Evolutionary conservation across 345 rosid species (phyloP).

Genomic region (Euclidium syriacum): DNA sequence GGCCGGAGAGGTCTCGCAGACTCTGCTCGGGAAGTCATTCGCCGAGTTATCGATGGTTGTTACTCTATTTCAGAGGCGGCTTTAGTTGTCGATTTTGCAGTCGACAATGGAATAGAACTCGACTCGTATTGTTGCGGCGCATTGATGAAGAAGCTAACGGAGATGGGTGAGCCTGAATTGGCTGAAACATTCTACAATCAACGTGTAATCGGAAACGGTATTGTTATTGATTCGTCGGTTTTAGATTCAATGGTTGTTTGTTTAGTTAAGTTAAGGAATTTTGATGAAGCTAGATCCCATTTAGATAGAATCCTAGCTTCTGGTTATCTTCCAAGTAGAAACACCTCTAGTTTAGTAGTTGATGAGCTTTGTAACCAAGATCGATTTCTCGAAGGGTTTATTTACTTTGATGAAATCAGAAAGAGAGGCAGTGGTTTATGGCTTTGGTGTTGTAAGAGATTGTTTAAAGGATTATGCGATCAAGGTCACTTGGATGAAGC

Average conservation of each 20-base stretch:
- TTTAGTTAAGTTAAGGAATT: conserved; percentile 43
- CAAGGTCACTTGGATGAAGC: conserved; percentile 51
- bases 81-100: conserved; percentile 36
- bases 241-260: conserved; percentile 49
- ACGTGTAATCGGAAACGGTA: conserved; percentile 35
- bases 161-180: conserved; percentile 35
- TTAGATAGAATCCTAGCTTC: conserved; percentile 41
- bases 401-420: conserved; percentile 31
- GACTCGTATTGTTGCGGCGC: conserved; percentile 28
- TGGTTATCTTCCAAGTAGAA: conserved; percentile 31
- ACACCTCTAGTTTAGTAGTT: conserved; percentile 38
- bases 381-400: conserved; percentile 46
- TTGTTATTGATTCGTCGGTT: conserved; percentile 37
- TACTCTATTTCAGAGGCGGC: conserved; percentile 37
- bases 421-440: conserved; percentile 33
- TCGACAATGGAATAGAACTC: conserved; percentile 39
- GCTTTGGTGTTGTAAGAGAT: conserved; percentile 37
- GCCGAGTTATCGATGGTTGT: conserved; percentile 33
- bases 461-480: conserved; percentile 46
- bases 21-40: conserved; percentile 41
- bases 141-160: conserved; percentile 41
- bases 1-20: conserved; percentile 36
- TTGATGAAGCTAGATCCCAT: conserved; percentile 45
- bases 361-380: conserved; percentile 36
- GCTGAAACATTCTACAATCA: conserved; percentile 41